Evolutionary conservation across 2,329 filamentous ascomycete genomes (phyloP), one percentile per base, ranked within the genome.

Genomic region (Apiospora kogelbergensis): DNA sequence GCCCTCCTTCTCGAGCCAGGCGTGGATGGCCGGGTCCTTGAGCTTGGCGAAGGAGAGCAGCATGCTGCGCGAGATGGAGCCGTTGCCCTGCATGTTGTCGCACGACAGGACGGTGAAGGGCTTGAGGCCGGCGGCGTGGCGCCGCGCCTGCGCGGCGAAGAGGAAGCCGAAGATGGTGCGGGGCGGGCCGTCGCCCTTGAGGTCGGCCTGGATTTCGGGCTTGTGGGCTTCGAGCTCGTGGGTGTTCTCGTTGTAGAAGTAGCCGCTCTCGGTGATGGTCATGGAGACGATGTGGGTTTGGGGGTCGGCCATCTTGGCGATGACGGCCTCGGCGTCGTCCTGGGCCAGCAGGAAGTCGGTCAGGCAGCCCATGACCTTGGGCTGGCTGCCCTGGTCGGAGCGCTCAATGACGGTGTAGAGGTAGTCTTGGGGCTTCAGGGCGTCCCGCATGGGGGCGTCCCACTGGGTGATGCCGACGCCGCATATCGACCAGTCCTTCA

Each of bases 231-330:
- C 76, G 69, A 87, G 80, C 78, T 86, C 77, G 79, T 87, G 85
- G n/a, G 84, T 84, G 80, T 87, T 86, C 75, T 87, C 85, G 75
- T 87, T 85, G 80, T 86, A 86, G 79, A 84, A 87, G 82, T 87
- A 87, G 71, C 85, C 85, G 74, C 82, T 85, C 79, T 87, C 85
- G 57, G 85, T 87, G 75, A 87, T 87, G 74, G 85, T 87, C 76
- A 87, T 75, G 20, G 85, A 87, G 41, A 87, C 85, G 70, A 87
- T 87, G 74, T 81, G 83, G 15, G 85, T 87, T 73, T 86, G 84
- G 0, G 83, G 80, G 78, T 86, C 81, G 1, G 85, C 85, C 84
- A 87, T 86, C 81, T 87, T 87, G 74, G 81, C 81, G 41, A 87
- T 82, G 70, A 86, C 84, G 44, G 84, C 83, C 78, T 85, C 80